A percentile compares a stretch with the other conserved stretches of the same genome.
Conservation (phyloP, 1,284 basidiomycete species). For the Ceratobasidium sp. region DNA sequence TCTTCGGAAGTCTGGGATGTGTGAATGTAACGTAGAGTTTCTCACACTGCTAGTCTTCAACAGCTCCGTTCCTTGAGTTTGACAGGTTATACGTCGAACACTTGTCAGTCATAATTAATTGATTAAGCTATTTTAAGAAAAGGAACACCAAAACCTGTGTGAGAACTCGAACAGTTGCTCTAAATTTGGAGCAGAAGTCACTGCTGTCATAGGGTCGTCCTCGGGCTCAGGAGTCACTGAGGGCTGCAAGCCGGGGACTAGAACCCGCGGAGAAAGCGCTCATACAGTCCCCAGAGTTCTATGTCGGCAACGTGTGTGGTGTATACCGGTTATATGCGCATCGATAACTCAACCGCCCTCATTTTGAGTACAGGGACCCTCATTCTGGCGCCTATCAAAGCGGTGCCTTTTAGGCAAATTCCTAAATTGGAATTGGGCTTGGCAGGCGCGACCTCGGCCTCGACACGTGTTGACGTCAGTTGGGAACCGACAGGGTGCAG, state of each 20-base stretch:
- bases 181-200: not conserved
- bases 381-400: not conserved
- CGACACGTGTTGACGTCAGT: slow-evolving; percentile 35
- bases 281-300: too few species aligned
- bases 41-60: too few species aligned
- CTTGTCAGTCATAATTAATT: too few species aligned
- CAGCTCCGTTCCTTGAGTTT: too few species aligned
- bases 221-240: slow-evolving; percentile 18
- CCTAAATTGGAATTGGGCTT: slow-evolving; percentile 19
- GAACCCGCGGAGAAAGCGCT: not conserved
- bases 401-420: not conserved
- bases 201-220: not conserved
- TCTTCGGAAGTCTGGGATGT: too few species aligned
- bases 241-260: not conserved
- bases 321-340: not conserved
- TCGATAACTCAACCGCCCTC: not conserved
- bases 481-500: slow-evolving; percentile 1
- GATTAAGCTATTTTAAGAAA: too few species aligned
- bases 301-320: too few species aligned
- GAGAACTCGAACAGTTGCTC: not conserved
- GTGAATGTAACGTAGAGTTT: too few species aligned
- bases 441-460: slow-evolving; percentile 12
- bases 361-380: not conserved
- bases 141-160: not conserved
- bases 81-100: too few species aligned